Evolutionary conservation across 495 filamentous ascomycete genomes (phyloP).

Genomic region (Penicillium silybi): DNA sequence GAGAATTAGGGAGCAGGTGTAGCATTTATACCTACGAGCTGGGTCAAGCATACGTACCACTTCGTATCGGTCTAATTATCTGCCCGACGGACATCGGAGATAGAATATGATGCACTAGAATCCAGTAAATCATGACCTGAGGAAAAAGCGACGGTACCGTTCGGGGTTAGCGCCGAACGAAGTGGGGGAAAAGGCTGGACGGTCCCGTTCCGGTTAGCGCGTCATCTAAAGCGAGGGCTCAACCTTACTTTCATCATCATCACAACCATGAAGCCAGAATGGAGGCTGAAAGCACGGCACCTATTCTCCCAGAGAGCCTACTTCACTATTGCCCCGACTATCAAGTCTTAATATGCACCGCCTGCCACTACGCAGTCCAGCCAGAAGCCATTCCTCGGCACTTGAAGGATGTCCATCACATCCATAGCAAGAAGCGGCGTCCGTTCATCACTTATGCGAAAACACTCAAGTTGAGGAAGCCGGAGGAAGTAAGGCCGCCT

Average conservation of each 20-base stretch:
- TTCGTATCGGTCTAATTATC: too few species aligned
- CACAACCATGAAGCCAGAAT: too few species aligned
- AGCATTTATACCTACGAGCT: too few species aligned
- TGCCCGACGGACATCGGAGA: too few species aligned
- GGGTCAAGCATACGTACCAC: too few species aligned
- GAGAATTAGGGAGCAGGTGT: not conserved
- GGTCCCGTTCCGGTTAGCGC: not conserved
- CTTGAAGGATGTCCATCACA: slow-evolving; percentile 36
- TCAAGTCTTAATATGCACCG: slow-evolving; percentile 26
- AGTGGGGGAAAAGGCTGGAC: too few species aligned
- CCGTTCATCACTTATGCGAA: slow-evolving; percentile 21
- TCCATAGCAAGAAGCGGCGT: slow-evolving; percentile 21
- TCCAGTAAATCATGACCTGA: not conserved
- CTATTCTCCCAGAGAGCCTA: slow-evolving; percentile 7
- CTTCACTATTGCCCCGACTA: slow-evolving; percentile 20
- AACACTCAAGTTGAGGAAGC: slow-evolving; percentile 15
- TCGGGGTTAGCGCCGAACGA: not conserved
- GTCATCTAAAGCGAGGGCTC: not conserved
- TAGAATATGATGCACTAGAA: too few species aligned
- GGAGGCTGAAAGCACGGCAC: too few species aligned
- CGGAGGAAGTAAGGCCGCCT: slow-evolving; percentile 17
- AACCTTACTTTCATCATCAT: too few species aligned
- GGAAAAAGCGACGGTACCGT: not conserved
- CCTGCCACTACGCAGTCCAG: slow-evolving; percentile 34
- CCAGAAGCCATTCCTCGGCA: slow-evolving; percentile 31